Evolutionary conservation across 192 early-diverging fungal genomes (phyloP).

Genomic region (Coemansia sp.): DNA sequence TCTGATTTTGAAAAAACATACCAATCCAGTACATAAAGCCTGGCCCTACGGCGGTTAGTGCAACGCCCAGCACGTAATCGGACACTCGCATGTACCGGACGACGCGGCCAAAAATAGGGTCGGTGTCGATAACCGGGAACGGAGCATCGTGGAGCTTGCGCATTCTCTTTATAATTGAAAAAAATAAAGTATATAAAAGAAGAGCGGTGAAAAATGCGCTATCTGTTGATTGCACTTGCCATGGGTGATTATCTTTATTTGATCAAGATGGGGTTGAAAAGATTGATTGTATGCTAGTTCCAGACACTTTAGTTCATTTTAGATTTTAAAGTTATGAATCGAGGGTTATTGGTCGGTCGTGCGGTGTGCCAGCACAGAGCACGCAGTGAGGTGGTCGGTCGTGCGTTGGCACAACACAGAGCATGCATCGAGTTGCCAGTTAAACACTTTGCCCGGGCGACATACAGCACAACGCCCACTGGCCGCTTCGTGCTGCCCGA

Average conservation of each 20-base stretch:
- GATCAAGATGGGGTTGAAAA: no score
- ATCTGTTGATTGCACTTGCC: background rate
- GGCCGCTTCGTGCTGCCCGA: conserved; percentile 16
- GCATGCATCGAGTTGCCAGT: no score
- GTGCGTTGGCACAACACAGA: background rate
- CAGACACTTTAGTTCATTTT: no score
- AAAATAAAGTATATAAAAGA: background rate
- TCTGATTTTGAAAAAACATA: conserved; percentile 42
- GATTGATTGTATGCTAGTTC: no score
- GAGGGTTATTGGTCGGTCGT: no score
- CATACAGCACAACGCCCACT: conserved; percentile 11
- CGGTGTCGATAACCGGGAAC: conserved; percentile 83
- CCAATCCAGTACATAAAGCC: conserved; percentile 73
- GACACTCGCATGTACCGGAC: conserved; percentile 84
- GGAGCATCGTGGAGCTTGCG: conserved; percentile 55
- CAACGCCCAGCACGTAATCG: conserved; percentile 71
- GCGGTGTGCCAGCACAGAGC: no score
- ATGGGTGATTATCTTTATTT: no score
- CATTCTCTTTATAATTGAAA: conserved; percentile 1
- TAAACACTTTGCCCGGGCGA: background rate
- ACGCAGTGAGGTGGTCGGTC: no score
- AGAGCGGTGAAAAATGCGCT: background rate
- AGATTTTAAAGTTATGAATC: no score
- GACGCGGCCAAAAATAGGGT: conserved; percentile 88
- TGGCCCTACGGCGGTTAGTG: conserved; percentile 67